These are phyloP conservation scores for Platanthera zijinensis DNA, from an alignment of 106 monocot species.

Conservation along the genomic window DNA sequence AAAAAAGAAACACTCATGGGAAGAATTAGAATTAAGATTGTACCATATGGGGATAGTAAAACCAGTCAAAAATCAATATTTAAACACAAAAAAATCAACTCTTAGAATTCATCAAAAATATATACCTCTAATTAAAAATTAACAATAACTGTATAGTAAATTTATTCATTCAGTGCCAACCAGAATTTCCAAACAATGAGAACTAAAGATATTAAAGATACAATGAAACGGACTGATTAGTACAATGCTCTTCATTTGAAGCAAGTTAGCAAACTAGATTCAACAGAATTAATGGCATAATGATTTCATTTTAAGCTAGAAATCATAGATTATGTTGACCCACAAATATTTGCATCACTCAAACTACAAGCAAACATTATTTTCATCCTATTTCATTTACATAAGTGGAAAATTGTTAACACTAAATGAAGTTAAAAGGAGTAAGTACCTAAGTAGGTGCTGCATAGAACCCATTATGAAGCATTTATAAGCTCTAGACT, in stretches of 20 bases:
- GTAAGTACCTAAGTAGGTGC: neutral
- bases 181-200: neutral
- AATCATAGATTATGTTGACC: neutral
- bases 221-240: neutral
- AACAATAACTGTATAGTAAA: too few species aligned
- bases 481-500: too few species aligned
- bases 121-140: too few species aligned
- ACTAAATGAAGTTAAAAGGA: neutral
- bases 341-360: neutral
- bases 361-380: neutral
- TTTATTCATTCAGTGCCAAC: too few species aligned
- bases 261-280: neutral
- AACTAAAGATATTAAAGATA: neutral
- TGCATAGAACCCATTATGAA: neutral
- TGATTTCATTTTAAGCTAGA: neutral
- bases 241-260: neutral
- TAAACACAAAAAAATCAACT: neutral
- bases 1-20: neutral
- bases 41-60: neutral
- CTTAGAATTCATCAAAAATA: neutral
- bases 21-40: neutral
- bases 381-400: too few species aligned
- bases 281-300: neutral
- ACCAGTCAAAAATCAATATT: neutral
- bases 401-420: neutral